These are phyloP conservation scores for Apiosordaria backusii DNA, from an alignment of 495 filamentous ascomycete species.

Conservation along the genomic window DNA sequence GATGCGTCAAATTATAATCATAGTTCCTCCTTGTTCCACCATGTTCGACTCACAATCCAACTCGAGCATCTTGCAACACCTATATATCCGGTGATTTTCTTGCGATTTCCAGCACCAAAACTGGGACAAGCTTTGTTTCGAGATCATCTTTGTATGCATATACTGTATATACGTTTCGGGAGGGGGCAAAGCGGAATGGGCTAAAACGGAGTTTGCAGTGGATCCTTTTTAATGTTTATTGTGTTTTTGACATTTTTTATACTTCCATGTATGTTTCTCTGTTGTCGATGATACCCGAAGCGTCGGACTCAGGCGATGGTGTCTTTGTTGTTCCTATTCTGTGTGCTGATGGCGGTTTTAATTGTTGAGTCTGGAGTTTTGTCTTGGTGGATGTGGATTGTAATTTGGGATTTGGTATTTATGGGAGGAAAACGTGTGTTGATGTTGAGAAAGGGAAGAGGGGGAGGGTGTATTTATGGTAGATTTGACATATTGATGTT, in stretches of 20 bases:
- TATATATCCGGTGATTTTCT: slow-evolving; percentile 2
- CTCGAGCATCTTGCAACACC: not conserved
- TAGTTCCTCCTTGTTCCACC: not conserved
- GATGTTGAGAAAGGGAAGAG: not conserved
- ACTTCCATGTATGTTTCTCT: slow-evolving; percentile 8
- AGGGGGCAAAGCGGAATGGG: not conserved
- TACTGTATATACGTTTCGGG: not conserved
- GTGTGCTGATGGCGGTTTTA: not conserved
- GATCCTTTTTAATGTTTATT: not conserved
- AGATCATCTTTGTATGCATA: slow-evolving; percentile 2
- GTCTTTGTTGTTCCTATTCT: slow-evolving; percentile 16
- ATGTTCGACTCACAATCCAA: not conserved
- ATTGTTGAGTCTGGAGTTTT: not conserved
- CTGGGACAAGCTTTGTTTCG: not conserved
- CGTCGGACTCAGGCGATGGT: slow-evolving; percentile 27
- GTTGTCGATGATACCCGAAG: slow-evolving; percentile 26
- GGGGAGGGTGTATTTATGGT: not conserved
- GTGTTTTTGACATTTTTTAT: slow-evolving; percentile 9
- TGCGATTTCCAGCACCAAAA: not conserved
- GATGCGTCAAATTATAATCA: not conserved
- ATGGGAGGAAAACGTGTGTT: not conserved
- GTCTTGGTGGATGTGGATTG: not conserved
- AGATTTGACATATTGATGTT: not conserved
- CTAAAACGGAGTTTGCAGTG: slow-evolving; percentile 1
- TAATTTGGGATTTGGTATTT: not conserved